A percentile compares a stretch with the other conserved stretches of the same genome.
These are phyloP conservation scores for Eragrostis tef DNA, from an alignment of 202 grass and related monocot genomes.

Conservation along the genomic window DNA sequence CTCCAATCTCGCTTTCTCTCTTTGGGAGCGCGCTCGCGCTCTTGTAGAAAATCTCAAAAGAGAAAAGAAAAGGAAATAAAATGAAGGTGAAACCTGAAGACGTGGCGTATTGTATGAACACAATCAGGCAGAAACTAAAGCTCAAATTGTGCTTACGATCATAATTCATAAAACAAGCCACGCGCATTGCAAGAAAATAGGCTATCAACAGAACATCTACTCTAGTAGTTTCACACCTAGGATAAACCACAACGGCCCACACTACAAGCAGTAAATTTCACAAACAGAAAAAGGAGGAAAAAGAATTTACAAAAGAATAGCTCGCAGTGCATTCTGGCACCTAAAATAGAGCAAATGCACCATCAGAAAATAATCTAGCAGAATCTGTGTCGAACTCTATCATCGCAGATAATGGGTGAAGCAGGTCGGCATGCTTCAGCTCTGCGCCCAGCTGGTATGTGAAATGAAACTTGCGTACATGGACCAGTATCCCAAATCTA, in stretches of 20 bases:
- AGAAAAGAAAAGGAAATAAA: too few species aligned
- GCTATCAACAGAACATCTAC: slow-evolving; percentile 47
- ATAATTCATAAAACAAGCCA: slow-evolving; percentile 1
- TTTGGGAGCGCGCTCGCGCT: too few species aligned
- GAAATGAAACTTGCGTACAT: slow-evolving; percentile 3
- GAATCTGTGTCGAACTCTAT: slow-evolving; percentile 1
- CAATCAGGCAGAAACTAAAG: neutral
- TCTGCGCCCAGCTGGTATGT: neutral
- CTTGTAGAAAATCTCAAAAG: too few species aligned
- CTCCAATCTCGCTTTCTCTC: too few species aligned
- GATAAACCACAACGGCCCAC: slow-evolving; percentile 36
- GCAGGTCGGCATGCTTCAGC: slow-evolving; percentile 8
- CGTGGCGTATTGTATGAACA: neutral
- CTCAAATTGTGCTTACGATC: neutral
- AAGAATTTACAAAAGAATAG: slow-evolving; percentile 66
- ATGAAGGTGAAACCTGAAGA: too few species aligned
- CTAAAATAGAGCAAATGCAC: slow-evolving; percentile 60
- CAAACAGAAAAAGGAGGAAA: neutral
- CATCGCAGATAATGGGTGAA: neutral
- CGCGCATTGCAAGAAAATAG: slow-evolving; percentile 24
- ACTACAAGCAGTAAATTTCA: slow-evolving; percentile 33
- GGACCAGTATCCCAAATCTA: neutral
- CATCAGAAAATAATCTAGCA: slow-evolving; percentile 49
- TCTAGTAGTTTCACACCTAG: slow-evolving; percentile 49
- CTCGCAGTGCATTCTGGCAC: slow-evolving; percentile 57